These are phyloP conservation scores for Aegilops bicornis DNA, from an alignment of 176 grass and related monocot species.

Conservation along the genomic window DNA sequence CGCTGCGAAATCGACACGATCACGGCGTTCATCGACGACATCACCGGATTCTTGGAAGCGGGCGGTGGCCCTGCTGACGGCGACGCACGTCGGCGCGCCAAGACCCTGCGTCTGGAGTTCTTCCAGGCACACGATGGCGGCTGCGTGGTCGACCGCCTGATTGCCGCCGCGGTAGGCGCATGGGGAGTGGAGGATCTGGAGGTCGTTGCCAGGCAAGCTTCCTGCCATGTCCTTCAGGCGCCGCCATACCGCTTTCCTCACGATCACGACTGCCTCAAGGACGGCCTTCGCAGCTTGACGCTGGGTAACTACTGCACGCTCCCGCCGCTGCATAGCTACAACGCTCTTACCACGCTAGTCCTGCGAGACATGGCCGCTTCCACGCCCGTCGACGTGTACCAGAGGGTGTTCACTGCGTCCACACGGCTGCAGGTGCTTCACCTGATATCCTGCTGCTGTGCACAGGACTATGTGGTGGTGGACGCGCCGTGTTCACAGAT, in stretches of 20 bases:
- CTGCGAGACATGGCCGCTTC: constrained; percentile 2
- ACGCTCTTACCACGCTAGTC: not conserved
- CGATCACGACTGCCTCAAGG: not conserved
- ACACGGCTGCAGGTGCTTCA: not conserved
- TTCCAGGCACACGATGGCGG: not conserved
- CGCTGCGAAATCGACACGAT: not conserved
- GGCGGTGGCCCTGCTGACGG: too few species aligned
- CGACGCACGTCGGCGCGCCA: not conserved
- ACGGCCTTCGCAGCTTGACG: constrained; percentile 5
- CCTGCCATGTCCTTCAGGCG: not conserved
- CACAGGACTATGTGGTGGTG: not conserved
- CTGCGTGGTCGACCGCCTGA: not conserved
- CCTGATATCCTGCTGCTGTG: constrained; percentile 2
- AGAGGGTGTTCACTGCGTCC: not conserved
- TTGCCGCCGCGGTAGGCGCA: not conserved
- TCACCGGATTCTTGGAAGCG: not conserved
- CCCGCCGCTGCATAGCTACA: not conserved
- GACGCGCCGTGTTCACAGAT: not conserved
- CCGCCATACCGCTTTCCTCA: constrained; percentile 9
- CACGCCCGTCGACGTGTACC: not conserved
- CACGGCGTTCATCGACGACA: not conserved
- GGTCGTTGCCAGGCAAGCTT: not conserved
- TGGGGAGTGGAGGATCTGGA: constrained; percentile 24
- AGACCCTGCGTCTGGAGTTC: constrained; percentile 14
- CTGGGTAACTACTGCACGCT: not conserved